Percentiles rank a stretch among this genome's conserved stretches.
phyloP scores from a whole-genome alignment of 768 basidiomycete species.

The Cystofilobasidium ferigula region DNA sequence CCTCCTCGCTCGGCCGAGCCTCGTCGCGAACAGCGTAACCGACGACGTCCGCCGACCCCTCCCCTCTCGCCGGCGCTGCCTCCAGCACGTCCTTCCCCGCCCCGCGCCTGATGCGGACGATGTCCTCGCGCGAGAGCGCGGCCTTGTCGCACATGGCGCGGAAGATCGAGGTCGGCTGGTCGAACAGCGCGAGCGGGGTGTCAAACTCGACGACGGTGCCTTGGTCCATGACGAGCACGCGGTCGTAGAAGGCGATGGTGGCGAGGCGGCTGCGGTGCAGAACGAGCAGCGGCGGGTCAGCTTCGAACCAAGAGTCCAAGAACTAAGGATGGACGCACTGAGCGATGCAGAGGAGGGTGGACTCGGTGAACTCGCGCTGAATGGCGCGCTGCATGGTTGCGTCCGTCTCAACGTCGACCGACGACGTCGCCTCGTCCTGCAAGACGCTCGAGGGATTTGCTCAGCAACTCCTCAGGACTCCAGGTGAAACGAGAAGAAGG shows the following conservation, averaged over 20 bases:
- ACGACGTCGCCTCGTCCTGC: conserved; percentile 56
- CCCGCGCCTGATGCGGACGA: conserved; percentile 44
- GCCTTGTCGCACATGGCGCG: conserved; percentile 60
- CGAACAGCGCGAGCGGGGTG: conserved; percentile 30
- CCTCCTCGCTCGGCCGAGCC: too few species aligned
- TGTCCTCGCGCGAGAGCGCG: conserved; percentile 48
- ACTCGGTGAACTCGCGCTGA: conserved; percentile 49
- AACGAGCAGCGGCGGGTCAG: neutral
- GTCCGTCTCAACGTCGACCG: conserved; percentile 55
- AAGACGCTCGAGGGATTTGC: neutral
- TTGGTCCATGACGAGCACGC: conserved; percentile 35
- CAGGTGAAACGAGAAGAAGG: neutral
- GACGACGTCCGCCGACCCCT: neutral
- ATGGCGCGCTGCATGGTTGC: conserved; percentile 55
- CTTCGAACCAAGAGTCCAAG: neutral
- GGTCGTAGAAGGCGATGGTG: conserved; percentile 37
- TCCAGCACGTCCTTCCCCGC: conserved; percentile 23
- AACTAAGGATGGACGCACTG: conserved; percentile 11
- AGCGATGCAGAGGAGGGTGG: conserved; percentile 34
- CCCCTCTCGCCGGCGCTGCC: neutral
- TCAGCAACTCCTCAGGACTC: neutral
- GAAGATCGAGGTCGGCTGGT: conserved; percentile 51
- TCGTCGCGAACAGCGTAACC: too few species aligned
- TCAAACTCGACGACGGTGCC: conserved; percentile 34
- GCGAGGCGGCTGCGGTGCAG: conserved; percentile 7